Evolutionary conservation across 2,329 filamentous ascomycete species (phyloP).

Genomic region (Macrophomina phaseolina): DNA sequence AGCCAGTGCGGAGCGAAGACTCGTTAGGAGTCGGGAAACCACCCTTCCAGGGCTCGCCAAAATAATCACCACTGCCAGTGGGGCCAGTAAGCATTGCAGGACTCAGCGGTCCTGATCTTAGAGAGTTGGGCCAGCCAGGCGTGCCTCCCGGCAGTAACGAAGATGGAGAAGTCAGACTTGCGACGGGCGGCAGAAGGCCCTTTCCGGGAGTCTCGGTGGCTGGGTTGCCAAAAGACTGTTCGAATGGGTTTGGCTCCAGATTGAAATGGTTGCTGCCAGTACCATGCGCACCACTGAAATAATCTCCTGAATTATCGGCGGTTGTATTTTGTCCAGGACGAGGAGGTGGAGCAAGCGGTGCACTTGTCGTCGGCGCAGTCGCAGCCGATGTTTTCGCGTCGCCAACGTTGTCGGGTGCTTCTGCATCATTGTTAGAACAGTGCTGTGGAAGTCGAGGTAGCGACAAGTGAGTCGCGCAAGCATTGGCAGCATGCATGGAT

Average conservation of each 20-base stretch:
- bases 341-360: constrained; percentile 60
- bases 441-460: neutral
- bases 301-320: constrained; percentile 42
- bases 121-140: constrained; percentile 78
- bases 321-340: constrained; percentile 46
- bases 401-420: constrained; percentile 21
- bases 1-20: constrained; percentile 85
- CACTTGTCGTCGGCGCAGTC: constrained; percentile 47
- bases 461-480: neutral
- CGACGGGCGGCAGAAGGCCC: constrained; percentile 84
- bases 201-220: constrained; percentile 79
- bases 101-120: constrained; percentile 90
- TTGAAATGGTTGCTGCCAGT: constrained; percentile 57
- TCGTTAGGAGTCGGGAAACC: constrained; percentile 96
- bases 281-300: constrained; percentile 55
- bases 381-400: constrained; percentile 38
- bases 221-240: constrained; percentile 81
- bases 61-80: constrained; percentile 76
- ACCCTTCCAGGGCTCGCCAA: constrained; percentile 80
- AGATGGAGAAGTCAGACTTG: constrained; percentile 81
- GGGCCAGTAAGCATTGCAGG: constrained; percentile 96
- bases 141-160: constrained; percentile 76
- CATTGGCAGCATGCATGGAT: constrained; percentile 1
- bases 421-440: constrained; percentile 12
- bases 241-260: constrained; percentile 94